Percentiles rank a stretch among this genome's conserved stretches.
Evolutionary conservation across 1,139 yeast genomes (phyloP).

Genomic region (Candida tunisiensis): DNA sequence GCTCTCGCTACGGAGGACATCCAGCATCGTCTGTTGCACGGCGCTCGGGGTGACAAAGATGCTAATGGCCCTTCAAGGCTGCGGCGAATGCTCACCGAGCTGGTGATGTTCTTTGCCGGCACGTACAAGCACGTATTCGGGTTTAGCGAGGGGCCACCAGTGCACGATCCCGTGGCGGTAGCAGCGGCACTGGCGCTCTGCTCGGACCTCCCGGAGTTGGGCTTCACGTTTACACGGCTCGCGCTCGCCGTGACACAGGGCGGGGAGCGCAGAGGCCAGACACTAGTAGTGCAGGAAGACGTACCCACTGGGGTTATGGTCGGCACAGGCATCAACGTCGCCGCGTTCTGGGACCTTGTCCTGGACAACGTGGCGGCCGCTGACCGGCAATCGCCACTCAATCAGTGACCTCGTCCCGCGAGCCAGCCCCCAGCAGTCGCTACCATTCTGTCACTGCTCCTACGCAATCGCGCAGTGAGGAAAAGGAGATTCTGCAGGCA

Average conservation of each 20-base stretch:
- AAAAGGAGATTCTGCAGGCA: no score
- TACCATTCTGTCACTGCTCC: no score
- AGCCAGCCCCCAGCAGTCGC: no score
- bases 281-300: constrained; percentile 8
- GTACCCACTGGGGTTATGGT: constrained; percentile 8
- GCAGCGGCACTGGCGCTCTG: constrained; percentile 36
- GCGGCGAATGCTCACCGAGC: constrained; percentile 37
- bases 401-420: no score
- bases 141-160: constrained; percentile 47
- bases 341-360: constrained; percentile 37
- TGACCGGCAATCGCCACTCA: no score
- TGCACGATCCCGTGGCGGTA: constrained; percentile 70
- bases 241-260: constrained; percentile 21
- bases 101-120: constrained; percentile 37
- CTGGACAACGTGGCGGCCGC: constrained; percentile 27
- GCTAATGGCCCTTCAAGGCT: constrained; percentile 13
- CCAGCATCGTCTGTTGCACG: constrained; percentile 16
- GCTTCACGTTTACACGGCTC: constrained; percentile 19
- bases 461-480: no score
- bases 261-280: constrained; percentile 16
- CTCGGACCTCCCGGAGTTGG: constrained; percentile 11
- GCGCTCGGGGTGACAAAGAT: constrained; percentile 8
- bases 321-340: constrained; percentile 20
- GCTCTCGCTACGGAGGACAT: constrained; percentile 39
- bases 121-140: constrained; percentile 28